Evolutionary conservation across 75 land plant species (phyloP).

Genomic region (Pinus tabuliformis): DNA sequence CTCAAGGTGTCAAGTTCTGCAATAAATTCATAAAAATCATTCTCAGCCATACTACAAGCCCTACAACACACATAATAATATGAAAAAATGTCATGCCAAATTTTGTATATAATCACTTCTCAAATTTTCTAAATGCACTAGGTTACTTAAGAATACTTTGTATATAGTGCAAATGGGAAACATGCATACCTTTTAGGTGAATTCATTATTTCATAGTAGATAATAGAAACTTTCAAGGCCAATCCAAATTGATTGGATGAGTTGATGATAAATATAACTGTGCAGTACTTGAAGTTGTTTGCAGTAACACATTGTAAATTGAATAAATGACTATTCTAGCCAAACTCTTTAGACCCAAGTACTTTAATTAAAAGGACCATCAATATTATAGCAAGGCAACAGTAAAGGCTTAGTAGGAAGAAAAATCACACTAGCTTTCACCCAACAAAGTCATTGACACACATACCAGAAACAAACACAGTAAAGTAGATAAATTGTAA

Average conservation of each 20-base stretch:
- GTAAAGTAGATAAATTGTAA: too few relatives aligned
- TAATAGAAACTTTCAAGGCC: conserved; percentile 56
- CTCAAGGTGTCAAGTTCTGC: conserved; percentile 53
- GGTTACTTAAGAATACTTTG: not conserved
- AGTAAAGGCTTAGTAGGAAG: too few relatives aligned
- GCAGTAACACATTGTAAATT: not conserved
- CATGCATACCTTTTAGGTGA: too few relatives aligned
- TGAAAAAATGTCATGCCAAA: not conserved
- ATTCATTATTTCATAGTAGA: too few relatives aligned
- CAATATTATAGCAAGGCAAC: too few relatives aligned
- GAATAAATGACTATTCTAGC: too few relatives aligned
- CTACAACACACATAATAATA: conserved; percentile 11
- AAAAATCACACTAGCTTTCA: too few relatives aligned
- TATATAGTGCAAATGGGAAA: not conserved
- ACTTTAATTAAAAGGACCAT: too few relatives aligned
- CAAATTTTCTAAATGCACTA: not conserved
- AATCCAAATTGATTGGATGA: conserved; percentile 54
- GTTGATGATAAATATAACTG: conserved; percentile 42
- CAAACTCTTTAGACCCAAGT: too few relatives aligned
- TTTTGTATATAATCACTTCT: not conserved
- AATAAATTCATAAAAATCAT: conserved; percentile 55
- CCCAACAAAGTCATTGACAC: too few relatives aligned
- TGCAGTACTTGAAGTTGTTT: conserved; percentile 43
- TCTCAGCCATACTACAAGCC: conserved; percentile 48
- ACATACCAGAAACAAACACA: too few relatives aligned